Base-by-base conservation (phyloP, 1,139 yeast species). In the Kodamaea plutei region DNA sequence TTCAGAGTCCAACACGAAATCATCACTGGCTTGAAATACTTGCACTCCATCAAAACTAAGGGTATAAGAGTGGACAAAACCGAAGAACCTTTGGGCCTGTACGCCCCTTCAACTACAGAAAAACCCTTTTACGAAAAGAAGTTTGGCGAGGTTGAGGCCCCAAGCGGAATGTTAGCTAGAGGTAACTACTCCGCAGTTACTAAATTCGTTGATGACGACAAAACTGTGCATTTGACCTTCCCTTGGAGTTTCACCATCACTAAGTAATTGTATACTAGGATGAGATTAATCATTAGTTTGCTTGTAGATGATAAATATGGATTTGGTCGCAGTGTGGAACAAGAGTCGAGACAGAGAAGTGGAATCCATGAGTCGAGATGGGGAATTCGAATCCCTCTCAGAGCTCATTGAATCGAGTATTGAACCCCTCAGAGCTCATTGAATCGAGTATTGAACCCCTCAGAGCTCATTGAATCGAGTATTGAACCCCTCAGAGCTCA, bases 1-100 rank as follows among this genome's bases (percentile, higher is more conserved):
- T 89, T 88, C 61, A 75, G 89, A 45, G 83, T 89, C 23, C 96
- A 88, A 58, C 93, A 84, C 52, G 94, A 84, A 52, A 85, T 88
- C 45, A 82, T 89, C 45, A 87, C 96, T 4, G 96, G 97, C 0
- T 72, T 89, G 52, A 79, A 82, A 53, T 89, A 88, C 57, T 73
- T 84, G 44, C 96, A 87, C 56, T 77, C 77, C 23, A 83, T 88
- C 37, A 87, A 85, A 58, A 84, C 89, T 51, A 78, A 88, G 2
- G 96, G 95, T 21, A 82, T 89, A 41, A 74, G 91, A 23, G 88
- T 88, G 27, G 95, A 87, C 52, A 84, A 82, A 57, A 63, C 80
- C 30, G 94, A 85, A 45, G 95, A 87, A 56, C 93, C 93, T 29
- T 68, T 85, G 53, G 96, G 96, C 2, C 80, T 93, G 5, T 88